Percentiles rank a stretch among this genome's conserved stretches.
Conservation (phyloP, 495 filamentous ascomycete genomes). For the Copromyces sp. region DNA sequence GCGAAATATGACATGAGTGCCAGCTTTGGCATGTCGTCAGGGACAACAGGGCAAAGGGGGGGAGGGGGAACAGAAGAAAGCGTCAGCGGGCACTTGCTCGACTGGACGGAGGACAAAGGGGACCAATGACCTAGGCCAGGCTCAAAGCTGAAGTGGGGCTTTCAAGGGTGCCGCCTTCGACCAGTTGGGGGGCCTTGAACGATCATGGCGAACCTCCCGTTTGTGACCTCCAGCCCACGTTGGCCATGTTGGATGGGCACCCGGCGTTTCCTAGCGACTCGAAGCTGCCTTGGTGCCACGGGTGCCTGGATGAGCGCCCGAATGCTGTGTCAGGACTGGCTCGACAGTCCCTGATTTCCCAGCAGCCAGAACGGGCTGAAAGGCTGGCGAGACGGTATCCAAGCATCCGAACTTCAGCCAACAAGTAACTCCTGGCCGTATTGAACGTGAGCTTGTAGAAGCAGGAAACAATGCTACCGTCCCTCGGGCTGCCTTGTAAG, state of each 20-base stretch:
- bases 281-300: background rate
- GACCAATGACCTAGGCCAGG: background rate
- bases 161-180: background rate
- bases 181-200: background rate
- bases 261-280: background rate
- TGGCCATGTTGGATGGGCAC: background rate
- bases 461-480: background rate
- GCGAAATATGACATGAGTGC: background rate
- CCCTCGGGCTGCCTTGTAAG: background rate
- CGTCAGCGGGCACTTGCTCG: background rate
- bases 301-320: background rate
- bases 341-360: background rate
- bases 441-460: background rate
- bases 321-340: conserved; percentile 1
- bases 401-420: background rate
- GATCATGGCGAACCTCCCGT: background rate
- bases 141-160: background rate
- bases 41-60: conserved; percentile 4
- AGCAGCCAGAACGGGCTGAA: conserved; percentile 5
- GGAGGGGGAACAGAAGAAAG: background rate
- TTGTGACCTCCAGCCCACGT: background rate
- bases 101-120: background rate
- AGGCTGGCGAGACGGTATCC: background rate
- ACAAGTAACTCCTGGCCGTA: background rate
- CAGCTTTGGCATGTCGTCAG: conserved; percentile 14